A percentile compares a stretch with the other conserved stretches of the same genome.
phyloP scores from a whole-genome alignment of 352 stramenopile species.

The Pythium dissotocum region DNA sequence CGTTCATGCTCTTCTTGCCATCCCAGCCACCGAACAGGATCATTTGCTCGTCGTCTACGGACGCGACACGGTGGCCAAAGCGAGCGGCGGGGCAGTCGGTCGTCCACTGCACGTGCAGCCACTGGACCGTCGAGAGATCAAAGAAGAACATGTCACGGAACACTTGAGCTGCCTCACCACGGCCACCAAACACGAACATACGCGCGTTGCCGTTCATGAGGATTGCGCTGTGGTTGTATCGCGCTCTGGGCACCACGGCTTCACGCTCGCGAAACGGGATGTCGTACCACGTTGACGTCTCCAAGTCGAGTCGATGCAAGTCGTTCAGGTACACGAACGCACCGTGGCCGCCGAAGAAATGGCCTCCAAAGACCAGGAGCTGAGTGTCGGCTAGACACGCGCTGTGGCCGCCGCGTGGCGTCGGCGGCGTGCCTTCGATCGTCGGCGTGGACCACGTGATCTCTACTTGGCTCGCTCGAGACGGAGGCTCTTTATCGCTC shows the following conservation, averaged over 20 bases:
- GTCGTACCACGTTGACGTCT: constrained; percentile 73
- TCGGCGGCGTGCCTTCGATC: constrained; percentile 57
- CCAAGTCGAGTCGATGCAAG: constrained; percentile 84
- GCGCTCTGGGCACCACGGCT: constrained; percentile 53
- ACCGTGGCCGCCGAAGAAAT: constrained; percentile 85
- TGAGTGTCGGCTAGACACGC: constrained; percentile 74
- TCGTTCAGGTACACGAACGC: constrained; percentile 91
- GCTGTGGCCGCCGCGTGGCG: constrained; percentile 68
- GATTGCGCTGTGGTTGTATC: constrained; percentile 87
- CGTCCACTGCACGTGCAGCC: constrained; percentile 86
- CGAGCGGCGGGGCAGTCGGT: constrained; percentile 73
- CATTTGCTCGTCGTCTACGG: constrained; percentile 74
- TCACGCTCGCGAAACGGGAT: constrained; percentile 52
- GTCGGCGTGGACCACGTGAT: constrained; percentile 60
- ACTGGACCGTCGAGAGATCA: constrained; percentile 78
- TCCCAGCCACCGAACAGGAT: constrained; percentile 90
- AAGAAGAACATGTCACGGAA: constrained; percentile 91
- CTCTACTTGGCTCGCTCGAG: constrained; percentile 45
- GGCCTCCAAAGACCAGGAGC: constrained; percentile 88
- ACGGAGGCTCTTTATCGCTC: constrained; percentile 3
- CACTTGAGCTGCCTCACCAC: constrained; percentile 40
- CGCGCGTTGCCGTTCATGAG: constrained; percentile 60
- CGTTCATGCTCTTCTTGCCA: constrained; percentile 69
- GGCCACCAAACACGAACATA: constrained; percentile 84
- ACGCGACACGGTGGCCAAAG: constrained; percentile 65